Base-by-base conservation (phyloP, 495 filamentous ascomycete genomes). In the Tuber calosporum region DNA sequence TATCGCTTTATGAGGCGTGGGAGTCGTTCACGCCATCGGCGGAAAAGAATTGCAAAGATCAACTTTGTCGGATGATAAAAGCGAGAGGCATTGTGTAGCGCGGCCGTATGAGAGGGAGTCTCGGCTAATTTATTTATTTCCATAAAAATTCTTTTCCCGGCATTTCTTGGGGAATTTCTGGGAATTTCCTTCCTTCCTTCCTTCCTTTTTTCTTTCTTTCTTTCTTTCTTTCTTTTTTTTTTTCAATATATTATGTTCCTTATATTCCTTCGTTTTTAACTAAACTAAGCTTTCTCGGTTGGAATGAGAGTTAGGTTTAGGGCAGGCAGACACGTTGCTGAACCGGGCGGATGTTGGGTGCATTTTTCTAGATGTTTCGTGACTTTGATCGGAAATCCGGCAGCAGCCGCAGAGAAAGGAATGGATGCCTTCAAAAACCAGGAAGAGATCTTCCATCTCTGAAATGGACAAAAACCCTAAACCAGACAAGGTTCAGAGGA, bases 1-100 rank as follows among this genome's bases (percentile, higher is more conserved):
- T 99, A 62, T 96, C 93, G 5, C 87, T 99, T 74, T 99, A 98
- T 83, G 93, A 97, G 82, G 87, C 92, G 42, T 93, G 93, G 86
- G 95, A 99, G 81, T 86, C 89, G 78, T 97, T 94, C 79, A 75
- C 71, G 9, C 69, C 72, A 70, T 48, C 66, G 37, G 92, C 89
- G 75, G 94, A 98, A 79, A 94, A 95, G 83, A 84, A 84, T 26
- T 91, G 89, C 79, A 91, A 89, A 81, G 90, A 92, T 73, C 86
- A 91, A 74, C 89, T 99, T 77, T 89, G 87, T 36, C 86, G 92
- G 62, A 93, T 94, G 84, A 88, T 97, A 69, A 96, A 95, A 83
- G 89, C 88, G 39, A 86, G 91, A 80, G 90, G 89, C n/a, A 82
- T 96, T 71, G 75, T 42, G 69, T 79, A 79, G 69, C 42, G 36